Evolutionary conservation across 176 grass and related monocot species (phyloP).

Genomic region (Rhipidocladum racemiflorum): DNA sequence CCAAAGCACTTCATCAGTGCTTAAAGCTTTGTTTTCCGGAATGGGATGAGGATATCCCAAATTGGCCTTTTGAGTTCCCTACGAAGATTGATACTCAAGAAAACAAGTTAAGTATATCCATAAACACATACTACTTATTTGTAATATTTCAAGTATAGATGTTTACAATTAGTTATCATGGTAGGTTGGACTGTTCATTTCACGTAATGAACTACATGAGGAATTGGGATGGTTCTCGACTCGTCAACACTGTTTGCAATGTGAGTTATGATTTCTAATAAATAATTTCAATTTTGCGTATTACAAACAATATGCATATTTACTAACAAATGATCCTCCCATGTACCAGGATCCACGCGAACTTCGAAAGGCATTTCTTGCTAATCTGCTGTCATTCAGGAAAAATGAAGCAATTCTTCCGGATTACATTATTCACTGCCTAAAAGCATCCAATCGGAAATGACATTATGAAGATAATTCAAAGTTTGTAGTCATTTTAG

Average conservation of each 20-base stretch:
- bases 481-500: too few relatives aligned
- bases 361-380: neutral
- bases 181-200: neutral
- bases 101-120: neutral
- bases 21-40: neutral
- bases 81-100: neutral
- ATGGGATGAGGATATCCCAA: neutral
- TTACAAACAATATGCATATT: neutral
- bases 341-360: neutral
- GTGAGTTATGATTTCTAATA: neutral
- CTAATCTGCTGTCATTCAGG: neutral
- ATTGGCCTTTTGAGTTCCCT: neutral
- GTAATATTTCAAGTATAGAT: too few relatives aligned
- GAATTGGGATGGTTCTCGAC: neutral
- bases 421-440: too few relatives aligned
- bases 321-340: too few relatives aligned
- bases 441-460: too few relatives aligned
- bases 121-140: too few relatives aligned
- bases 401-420: too few relatives aligned
- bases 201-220: neutral
- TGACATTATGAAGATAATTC: too few relatives aligned
- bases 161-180: too few relatives aligned
- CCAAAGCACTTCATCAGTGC: neutral
- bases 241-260: rapidly evolving
- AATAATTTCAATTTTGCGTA: too few relatives aligned